phyloP scores from a whole-genome alignment of 306 rosid species.

The Ormosia semicastrata region DNA sequence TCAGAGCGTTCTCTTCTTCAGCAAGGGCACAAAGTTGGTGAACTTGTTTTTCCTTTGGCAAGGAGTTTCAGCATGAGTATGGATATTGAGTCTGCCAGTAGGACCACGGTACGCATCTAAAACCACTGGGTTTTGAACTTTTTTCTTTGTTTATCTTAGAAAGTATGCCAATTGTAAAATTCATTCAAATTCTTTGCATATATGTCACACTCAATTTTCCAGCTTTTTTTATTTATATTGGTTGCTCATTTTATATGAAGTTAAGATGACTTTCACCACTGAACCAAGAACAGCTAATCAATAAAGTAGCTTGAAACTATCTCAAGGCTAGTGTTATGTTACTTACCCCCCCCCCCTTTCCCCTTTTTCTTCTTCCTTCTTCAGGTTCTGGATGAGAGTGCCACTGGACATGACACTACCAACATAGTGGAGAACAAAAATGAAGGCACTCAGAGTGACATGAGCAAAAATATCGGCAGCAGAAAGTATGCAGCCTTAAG shows the following conservation, averaged over 20 bases:
- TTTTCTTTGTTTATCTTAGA: slow-evolving; percentile 4
- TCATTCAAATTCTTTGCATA: background rate
- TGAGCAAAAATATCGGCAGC: slow-evolving; percentile 51
- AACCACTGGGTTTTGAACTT: background rate
- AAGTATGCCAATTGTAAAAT: background rate
- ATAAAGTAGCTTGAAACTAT: background rate
- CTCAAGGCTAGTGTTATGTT: slow-evolving; percentile 8
- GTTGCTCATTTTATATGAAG: background rate
- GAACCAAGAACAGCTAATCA: background rate
- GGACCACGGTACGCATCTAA: slow-evolving; percentile 39
- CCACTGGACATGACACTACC: slow-evolving; percentile 26
- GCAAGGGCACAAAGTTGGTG: slow-evolving; percentile 86
- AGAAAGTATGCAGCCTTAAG: slow-evolving; percentile 58
- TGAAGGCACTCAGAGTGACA: slow-evolving; percentile 41
- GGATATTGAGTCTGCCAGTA: slow-evolving; percentile 59
- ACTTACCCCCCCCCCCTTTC: background rate
- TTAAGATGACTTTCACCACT: background rate
- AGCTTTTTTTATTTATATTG: background rate
- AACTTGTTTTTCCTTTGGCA: slow-evolving; percentile 87
- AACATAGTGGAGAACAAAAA: slow-evolving; percentile 24
- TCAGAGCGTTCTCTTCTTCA: slow-evolving; percentile 85
- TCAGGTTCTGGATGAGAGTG: slow-evolving; percentile 31
- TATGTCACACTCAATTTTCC: background rate
- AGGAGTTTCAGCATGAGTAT: slow-evolving; percentile 61
- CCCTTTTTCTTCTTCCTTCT: background rate